phyloP scores from a whole-genome alignment of 1,284 basidiomycete genomes.

The Rhodotorula sp. region DNA sequence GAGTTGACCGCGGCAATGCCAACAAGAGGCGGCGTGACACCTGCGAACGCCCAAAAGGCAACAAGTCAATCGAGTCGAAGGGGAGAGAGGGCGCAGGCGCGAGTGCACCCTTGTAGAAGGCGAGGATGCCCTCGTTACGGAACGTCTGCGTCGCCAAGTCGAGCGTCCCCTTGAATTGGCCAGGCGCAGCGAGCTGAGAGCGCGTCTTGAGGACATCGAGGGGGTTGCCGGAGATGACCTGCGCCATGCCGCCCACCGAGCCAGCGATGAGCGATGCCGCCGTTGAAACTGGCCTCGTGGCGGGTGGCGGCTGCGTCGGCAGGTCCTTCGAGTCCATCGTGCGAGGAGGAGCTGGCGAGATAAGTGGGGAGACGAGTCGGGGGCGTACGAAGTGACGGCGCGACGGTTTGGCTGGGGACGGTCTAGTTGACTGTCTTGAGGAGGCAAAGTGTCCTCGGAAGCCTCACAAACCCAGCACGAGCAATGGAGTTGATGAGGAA shows the following conservation, averaged over 20 bases:
- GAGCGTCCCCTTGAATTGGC: conserved; percentile 79
- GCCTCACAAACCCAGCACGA: no score
- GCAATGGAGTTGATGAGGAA: no score
- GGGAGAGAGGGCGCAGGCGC: background rate
- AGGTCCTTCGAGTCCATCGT: conserved; percentile 13
- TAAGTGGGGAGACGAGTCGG: no score
- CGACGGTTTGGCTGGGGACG: no score
- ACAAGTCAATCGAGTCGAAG: background rate
- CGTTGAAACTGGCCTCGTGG: conserved; percentile 13
- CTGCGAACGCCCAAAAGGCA: conserved; percentile 51
- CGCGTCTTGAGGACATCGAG: conserved; percentile 73
- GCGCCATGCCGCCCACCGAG: conserved; percentile 61
- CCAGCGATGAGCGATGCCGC: conserved; percentile 61
- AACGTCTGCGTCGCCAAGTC: conserved; percentile 80
- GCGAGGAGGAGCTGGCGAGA: background rate
- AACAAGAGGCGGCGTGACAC: conserved; percentile 84
- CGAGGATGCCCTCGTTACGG: conserved; percentile 81
- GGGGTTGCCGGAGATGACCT: conserved; percentile 58
- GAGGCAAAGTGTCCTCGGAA: no score
- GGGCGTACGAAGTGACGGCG: no score
- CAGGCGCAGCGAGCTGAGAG: conserved; percentile 54
- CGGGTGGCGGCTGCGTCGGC: conserved; percentile 3
- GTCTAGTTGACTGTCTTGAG: no score
- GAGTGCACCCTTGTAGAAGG: conserved; percentile 78
- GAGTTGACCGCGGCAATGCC: conserved; percentile 98